phyloP scores from a whole-genome alignment of 2,329 filamentous ascomycete genomes.

The Phoma sp. region DNA sequence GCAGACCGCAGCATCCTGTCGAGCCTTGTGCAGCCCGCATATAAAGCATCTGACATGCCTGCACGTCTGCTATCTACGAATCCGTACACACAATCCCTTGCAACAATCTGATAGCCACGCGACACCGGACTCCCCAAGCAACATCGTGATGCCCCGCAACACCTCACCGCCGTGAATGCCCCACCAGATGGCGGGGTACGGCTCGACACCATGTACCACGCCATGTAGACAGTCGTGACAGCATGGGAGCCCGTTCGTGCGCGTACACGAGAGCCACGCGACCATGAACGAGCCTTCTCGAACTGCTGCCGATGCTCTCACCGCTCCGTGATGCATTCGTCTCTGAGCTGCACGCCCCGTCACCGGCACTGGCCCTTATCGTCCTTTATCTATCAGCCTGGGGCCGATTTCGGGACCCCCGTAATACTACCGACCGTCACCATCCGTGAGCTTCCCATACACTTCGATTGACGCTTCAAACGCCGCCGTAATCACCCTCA shows the following conservation, averaged over 20 bases:
- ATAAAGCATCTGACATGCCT: neutral
- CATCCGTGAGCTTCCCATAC: conserved; percentile 24
- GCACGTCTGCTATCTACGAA: conserved; percentile 4
- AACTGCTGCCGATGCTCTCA: conserved; percentile 1
- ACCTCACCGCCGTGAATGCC: conserved; percentile 12
- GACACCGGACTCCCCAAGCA: conserved; percentile 18
- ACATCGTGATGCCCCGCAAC: conserved; percentile 25
- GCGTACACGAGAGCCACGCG: neutral
- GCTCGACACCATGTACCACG: neutral
- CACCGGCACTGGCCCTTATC: conserved; percentile 37
- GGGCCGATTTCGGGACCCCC: conserved; percentile 44
- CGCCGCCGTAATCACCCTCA: neutral
- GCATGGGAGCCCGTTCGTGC: neutral
- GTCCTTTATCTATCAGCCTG: conserved; percentile 31
- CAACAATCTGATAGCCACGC: conserved; percentile 9
- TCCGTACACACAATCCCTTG: neutral
- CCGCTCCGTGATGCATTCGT: conserved; percentile 6
- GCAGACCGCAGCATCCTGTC: neutral
- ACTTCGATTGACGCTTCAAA: conserved; percentile 14
- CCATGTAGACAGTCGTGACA: neutral
- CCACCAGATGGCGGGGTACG: conserved; percentile 35
- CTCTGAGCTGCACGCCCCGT: conserved; percentile 5
- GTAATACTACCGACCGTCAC: conserved; percentile 13
- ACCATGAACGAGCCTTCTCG: neutral
- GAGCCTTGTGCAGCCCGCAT: conserved; percentile 5